Base-by-base conservation (phyloP, 257 asterid species). In the Knoxia roxburghii region DNA sequence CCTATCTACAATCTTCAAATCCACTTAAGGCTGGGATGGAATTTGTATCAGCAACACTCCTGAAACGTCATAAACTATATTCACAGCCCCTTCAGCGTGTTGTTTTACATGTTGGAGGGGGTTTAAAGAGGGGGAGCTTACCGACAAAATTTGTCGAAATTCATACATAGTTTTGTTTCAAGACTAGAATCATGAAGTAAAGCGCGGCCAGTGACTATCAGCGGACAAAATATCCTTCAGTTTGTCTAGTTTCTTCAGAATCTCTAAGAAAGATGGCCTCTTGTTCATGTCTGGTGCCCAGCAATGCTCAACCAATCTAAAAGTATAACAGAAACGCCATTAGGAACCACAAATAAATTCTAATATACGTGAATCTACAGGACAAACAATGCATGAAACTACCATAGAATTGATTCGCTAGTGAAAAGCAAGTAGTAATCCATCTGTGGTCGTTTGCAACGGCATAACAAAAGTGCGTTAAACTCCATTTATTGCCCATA, bases 231-330 rank as follows among this genome's bases (percentile, higher is more conserved):
- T 41, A 7, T 81, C 97, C 85, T 76, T 88, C 6, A 93, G 72
- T 52, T 79, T 85, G 39, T 90, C 99, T 23, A 93, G 94, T 68
- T 72, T 78, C 86, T 83, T 85, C 79, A 94, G 71, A 45, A 94
- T 90, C 54, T 94, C 93, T 85, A 90, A 71, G 85, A 94, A 94
- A 2, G 96, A 61, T 13, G 99, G 99, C 72, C 99, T 86, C 65
- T 71, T 70, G 63, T 80, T 85, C 95, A 84, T 88, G 73, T 94
- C 96, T 18, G 87, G 77, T 11, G 95, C 89, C 97, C 99, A 90
- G 83, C 98, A 87, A 51, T 72, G 76, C 72, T 76, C 87, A 20
- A 84, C 83, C 80, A 92, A 83, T 81, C 98, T 91, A 21, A 67
- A 50, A 66, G 21, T 2, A 50, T 35, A 61, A 39, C 41, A 55